Evolutionary conservation across 2,329 filamentous ascomycete genomes (phyloP), one percentile per base, ranked within the genome.

Genomic region (Trichoderma sp.): DNA sequence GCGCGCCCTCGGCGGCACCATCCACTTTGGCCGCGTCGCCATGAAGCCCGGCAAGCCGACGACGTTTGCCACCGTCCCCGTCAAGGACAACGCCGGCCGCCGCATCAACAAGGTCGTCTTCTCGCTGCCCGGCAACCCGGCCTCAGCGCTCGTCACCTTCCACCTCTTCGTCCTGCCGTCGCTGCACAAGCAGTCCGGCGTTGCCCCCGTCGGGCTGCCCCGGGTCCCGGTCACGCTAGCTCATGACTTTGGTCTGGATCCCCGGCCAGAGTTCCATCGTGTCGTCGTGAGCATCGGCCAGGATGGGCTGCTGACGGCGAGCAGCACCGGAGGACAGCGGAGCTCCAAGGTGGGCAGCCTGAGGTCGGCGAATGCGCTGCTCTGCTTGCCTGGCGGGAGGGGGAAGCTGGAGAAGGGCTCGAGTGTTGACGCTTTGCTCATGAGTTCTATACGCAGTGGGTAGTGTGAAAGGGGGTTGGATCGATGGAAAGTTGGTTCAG

Each of bases 1-100:
- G 80, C 89, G 94, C 48, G 83, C 88, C 1, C 85, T 99, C 1
- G 92, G 93, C 64, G 95, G 95, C 7, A 95, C 89, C 0, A 97
- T 99, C 69, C 95, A 97, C 77, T 99, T 99, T 71, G 95, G 95
- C 26, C 90, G 95, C 3, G 95, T 99, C 3, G 86, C 90, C 63
- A 98, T 99, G 95, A 99, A 99, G 80, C 95, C 95, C 0, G 95
- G 95, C 5, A 99, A 98, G 78, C 95, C 95, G 2, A 97, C 93
- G 0, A 99, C 95, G 0, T 99, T 99, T 76, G 95, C 95, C 2
- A 97, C 92, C 0, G 85, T 98, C 0, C 88, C 91, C 1, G 81
- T 85, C 45, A 88, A 88, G 75, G 81, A 85, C 66, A 84, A 85
- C 67, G 74, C 72, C 1, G 86, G 88, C 21, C 80, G 85, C 47